Evolutionary conservation across 352 stramenopile species (phyloP).

Genomic region (Phytophthora aleatoria): DNA sequence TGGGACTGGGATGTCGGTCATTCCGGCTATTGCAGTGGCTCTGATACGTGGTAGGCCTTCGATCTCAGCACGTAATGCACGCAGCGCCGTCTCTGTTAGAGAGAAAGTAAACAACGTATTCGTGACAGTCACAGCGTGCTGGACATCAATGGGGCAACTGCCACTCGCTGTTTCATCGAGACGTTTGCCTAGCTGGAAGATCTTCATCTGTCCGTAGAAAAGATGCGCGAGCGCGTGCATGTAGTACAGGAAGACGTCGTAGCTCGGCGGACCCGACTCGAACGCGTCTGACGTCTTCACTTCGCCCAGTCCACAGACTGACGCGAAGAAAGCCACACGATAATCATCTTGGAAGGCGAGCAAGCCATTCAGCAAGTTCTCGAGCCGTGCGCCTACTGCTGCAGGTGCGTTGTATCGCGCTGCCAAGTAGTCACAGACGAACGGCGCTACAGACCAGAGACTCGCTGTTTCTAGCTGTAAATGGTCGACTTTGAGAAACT

Average conservation of each 20-base stretch:
- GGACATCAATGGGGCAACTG: constrained; percentile 46
- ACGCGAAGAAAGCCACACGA: constrained; percentile 68
- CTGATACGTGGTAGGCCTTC: constrained; percentile 31
- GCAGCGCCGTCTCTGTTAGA: constrained; percentile 43
- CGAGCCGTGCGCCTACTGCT: constrained; percentile 59
- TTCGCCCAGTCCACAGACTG: constrained; percentile 45
- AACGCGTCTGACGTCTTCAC: constrained; percentile 17
- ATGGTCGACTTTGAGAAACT: constrained; percentile 75
- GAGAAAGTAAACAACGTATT: constrained; percentile 52
- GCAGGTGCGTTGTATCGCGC: constrained; percentile 52
- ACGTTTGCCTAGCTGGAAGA: constrained; percentile 61
- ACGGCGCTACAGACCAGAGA: constrained; percentile 60
- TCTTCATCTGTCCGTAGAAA: constrained; percentile 74
- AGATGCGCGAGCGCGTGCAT: constrained; percentile 64
- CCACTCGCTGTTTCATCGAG: constrained; percentile 63
- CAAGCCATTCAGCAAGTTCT: constrained; percentile 55
- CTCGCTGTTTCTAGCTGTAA: constrained; percentile 58
- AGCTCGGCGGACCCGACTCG: constrained; percentile 28
- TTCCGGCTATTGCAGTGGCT: constrained; percentile 1
- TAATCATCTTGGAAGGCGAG: constrained; percentile 47
- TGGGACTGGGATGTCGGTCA: constrained; percentile 1
- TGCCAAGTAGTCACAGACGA: constrained; percentile 77
- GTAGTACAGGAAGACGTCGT: constrained; percentile 77
- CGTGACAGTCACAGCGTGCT: constrained; percentile 37
- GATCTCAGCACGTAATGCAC: constrained; percentile 41